Evolutionary conservation across 495 filamentous ascomycete genomes (phyloP), one percentile per base, ranked within the genome.

Genomic region (Xylaria telfairii): DNA sequence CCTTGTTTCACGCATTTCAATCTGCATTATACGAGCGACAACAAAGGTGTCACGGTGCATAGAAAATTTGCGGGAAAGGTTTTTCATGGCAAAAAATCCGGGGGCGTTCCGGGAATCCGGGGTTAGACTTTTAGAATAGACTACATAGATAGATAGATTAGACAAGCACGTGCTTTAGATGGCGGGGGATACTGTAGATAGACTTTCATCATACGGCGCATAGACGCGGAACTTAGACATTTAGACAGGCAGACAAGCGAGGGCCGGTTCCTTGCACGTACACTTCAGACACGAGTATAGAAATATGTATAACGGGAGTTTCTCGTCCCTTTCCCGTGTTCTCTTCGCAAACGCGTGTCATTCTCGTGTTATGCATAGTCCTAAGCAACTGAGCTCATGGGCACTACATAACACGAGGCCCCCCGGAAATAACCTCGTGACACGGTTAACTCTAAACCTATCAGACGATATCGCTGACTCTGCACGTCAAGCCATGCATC

Each of bases 261-360:
- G 41, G 62, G 62, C 62, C 4, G 62, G 62, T 37, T 19, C 62
- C 44, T 28, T 62, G 37, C 59, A 65, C 34, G n/a, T 28, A 24
- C 8, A 51, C 2, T 7, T 65, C 34, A 7, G 21, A 28, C 15
- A 61, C 32, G 10, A 4, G 17, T 9, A 60, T 39, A n/a, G n/a
- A n/a, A n/a, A n/a, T 10, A 42, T 41, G 28, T 34, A 49, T 10
- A 49, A 37, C 15, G 37, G 51, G 4, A 51, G 19, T 21, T 21
- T 49, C 21, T 26, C 42, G 3, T 39, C 9, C 30, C 32, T 12
- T 19, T n/a, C n/a, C 60, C 42, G 2, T 3, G 19, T 41, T 39
- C 54, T 34, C 34, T 60, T n/a, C n/a, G n/a, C n/a, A n/a, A 4
- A 60, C 21, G 6, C n/a, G 32, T 2, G 19, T 9, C 57, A 24